These are phyloP conservation scores for Yamadazyma membranifaciens DNA, from an alignment of 1,139 yeast species.

Conservation along the genomic window DNA sequence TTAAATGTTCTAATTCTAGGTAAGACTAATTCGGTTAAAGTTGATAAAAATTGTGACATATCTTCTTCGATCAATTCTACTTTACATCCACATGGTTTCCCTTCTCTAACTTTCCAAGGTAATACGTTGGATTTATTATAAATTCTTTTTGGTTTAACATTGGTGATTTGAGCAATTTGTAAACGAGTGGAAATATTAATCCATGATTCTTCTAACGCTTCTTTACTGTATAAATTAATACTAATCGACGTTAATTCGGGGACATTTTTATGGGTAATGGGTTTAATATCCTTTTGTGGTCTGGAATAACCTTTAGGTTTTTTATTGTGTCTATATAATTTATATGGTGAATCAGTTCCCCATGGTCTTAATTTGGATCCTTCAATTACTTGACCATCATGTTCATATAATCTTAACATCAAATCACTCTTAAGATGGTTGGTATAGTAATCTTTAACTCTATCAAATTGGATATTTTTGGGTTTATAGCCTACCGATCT, in stretches of 20 bases:
- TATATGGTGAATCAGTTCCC: slow-evolving; percentile 90
- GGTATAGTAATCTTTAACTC: slow-evolving; percentile 75
- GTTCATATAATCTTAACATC: slow-evolving; percentile 72
- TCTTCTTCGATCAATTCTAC: slow-evolving; percentile 75
- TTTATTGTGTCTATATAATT: slow-evolving; percentile 70
- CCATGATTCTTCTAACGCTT: slow-evolving; percentile 71
- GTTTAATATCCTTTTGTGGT: slow-evolving; percentile 70
- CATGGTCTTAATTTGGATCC: slow-evolving; percentile 82
- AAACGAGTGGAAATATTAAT: slow-evolving; percentile 75
- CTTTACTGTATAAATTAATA: slow-evolving; percentile 74
- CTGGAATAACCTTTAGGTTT: slow-evolving; percentile 67
- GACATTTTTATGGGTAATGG: slow-evolving; percentile 62
- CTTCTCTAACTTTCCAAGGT: slow-evolving; percentile 83
- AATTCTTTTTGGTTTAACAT: slow-evolving; percentile 73
- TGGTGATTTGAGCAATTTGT: slow-evolving; percentile 91
- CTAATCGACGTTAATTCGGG: slow-evolving; percentile 68
- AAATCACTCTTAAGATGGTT: slow-evolving; percentile 76
- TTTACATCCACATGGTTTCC: slow-evolving; percentile 91
- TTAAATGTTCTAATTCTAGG: slow-evolving; percentile 89
- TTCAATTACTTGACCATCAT: slow-evolving; percentile 48
- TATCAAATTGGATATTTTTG: slow-evolving; percentile 66
- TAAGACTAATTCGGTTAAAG: slow-evolving; percentile 86
- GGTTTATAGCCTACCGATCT: slow-evolving; percentile 79
- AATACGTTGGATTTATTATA: slow-evolving; percentile 80
- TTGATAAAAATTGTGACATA: slow-evolving; percentile 80